Evolutionary conservation across 441 rosid genomes (phyloP).

Genomic region (Codiaeum variegatum): DNA sequence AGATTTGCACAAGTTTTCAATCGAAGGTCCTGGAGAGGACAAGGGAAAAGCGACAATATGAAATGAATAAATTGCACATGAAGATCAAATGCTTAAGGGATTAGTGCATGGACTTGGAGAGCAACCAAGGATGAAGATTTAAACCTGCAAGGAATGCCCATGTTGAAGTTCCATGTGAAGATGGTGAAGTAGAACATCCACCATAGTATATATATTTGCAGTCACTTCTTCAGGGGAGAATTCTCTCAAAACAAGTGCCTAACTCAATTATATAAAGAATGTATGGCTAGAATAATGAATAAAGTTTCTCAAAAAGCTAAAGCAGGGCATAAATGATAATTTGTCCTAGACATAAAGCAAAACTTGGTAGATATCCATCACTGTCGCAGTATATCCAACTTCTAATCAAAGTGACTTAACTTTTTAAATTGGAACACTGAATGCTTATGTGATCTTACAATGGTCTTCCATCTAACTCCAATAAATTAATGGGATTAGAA

Average conservation of each 20-base stretch:
- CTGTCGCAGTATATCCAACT: too few relatives aligned
- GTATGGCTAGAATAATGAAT: slow-evolving; percentile 14
- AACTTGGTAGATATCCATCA: neutral
- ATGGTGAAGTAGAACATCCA: slow-evolving; percentile 87
- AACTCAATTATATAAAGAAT: slow-evolving; percentile 19
- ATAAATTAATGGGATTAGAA: neutral
- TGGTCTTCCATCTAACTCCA: neutral
- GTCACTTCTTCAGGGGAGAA: slow-evolving; percentile 94
- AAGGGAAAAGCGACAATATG: neutral
- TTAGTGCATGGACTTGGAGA: slow-evolving; percentile 11
- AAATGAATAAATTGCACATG: neutral
- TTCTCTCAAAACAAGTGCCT: slow-evolving; percentile 85
- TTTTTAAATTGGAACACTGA: neutral
- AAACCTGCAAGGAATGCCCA: slow-evolving; percentile 73
- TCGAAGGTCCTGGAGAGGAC: slow-evolving; percentile 45
- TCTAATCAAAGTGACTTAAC: too few relatives aligned
- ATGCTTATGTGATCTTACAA: neutral
- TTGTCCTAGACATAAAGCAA: neutral
- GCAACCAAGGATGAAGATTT: slow-evolving; percentile 11
- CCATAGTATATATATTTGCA: slow-evolving; percentile 87
- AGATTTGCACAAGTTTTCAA: slow-evolving; percentile 68
- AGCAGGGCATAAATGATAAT: neutral
- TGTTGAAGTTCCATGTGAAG: slow-evolving; percentile 72
- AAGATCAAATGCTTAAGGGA: slow-evolving; percentile 10
- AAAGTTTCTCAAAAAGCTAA: slow-evolving; percentile 16